Conservation (phyloP, 352 stramenopile genomes). For the Globisporangium uncinulatum region DNA sequence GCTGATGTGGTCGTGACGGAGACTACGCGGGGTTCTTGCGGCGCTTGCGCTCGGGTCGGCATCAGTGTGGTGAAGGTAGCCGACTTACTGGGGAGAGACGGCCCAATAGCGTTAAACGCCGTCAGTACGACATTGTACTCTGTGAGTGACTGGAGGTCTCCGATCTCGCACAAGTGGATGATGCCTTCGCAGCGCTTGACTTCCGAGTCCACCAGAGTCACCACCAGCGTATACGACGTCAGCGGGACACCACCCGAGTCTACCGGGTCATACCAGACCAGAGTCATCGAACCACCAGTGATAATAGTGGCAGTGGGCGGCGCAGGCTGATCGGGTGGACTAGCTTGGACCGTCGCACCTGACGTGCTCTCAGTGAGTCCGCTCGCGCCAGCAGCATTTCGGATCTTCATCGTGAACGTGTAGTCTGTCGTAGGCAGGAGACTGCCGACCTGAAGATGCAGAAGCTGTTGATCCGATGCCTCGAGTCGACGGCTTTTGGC, state of each 20-base stretch:
- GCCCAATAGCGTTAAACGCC: constrained; percentile 30
- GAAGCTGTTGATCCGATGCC: neutral
- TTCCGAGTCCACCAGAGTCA: constrained; percentile 14
- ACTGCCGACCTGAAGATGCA: constrained; percentile 35
- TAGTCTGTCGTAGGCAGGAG: constrained; percentile 38
- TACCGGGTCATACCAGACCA: constrained; percentile 40
- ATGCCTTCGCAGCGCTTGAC: constrained; percentile 36
- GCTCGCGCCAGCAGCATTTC: constrained; percentile 28
- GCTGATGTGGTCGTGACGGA: constrained; percentile 13
- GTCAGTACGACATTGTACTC: constrained; percentile 36
- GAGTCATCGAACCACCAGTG: constrained; percentile 35
- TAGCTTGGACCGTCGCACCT: constrained; percentile 16
- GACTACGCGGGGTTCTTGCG: constrained; percentile 18
- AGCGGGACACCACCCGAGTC: constrained; percentile 44
- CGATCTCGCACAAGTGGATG: constrained; percentile 29
- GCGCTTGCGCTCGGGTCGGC: constrained; percentile 23
- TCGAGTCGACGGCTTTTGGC: neutral
- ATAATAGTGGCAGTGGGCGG: constrained; percentile 13
- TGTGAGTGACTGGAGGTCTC: constrained; percentile 30
- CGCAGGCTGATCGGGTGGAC: constrained; percentile 21
- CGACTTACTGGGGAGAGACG: constrained; percentile 19
- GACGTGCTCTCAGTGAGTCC: constrained; percentile 6
- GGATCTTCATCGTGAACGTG: constrained; percentile 30
- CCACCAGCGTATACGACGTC: constrained; percentile 29
- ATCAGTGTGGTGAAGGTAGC: constrained; percentile 20